A percentile compares a stretch with the other conserved stretches of the same genome.
Conservation (phyloP, 2,329 filamentous ascomycete species). For the Teratosphaeria nubilosa region DNA sequence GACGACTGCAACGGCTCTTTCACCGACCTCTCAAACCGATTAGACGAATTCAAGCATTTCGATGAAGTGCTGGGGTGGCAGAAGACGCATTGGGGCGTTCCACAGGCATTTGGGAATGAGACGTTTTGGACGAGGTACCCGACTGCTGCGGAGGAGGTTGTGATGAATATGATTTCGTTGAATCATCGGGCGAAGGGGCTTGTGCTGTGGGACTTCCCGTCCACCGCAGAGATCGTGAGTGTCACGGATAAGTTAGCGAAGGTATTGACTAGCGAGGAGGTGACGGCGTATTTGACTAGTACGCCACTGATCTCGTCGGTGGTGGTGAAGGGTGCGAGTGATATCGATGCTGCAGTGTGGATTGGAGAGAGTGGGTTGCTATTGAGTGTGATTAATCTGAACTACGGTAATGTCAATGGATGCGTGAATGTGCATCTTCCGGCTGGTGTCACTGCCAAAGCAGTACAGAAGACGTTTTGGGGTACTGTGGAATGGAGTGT, state of each 20-base stretch:
- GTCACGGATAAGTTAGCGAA: background rate
- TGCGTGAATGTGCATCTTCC: background rate
- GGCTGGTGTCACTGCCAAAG: background rate
- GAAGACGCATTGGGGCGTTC: background rate
- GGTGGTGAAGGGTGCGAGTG: background rate
- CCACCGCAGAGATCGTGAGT: background rate
- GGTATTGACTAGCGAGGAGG: background rate
- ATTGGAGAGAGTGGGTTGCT: background rate
- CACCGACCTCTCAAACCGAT: background rate
- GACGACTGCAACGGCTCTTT: background rate
- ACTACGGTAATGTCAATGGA: background rate
- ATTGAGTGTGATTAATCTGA: slow-evolving; percentile 4
- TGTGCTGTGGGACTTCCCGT: background rate
- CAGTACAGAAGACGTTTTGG: background rate
- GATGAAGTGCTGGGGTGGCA: background rate
- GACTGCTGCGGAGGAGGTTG: background rate
- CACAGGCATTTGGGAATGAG: background rate
- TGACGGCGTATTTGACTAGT: background rate
- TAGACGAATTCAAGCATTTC: background rate
- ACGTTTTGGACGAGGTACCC: background rate
- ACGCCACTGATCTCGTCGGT: background rate
- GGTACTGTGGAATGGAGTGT: background rate
- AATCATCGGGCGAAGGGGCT: background rate
- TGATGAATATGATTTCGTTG: background rate
- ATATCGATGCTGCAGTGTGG: background rate